Base-by-base conservation (phyloP, 2,329 filamentous ascomycete genomes). In the Alternaria sp. region DNA sequence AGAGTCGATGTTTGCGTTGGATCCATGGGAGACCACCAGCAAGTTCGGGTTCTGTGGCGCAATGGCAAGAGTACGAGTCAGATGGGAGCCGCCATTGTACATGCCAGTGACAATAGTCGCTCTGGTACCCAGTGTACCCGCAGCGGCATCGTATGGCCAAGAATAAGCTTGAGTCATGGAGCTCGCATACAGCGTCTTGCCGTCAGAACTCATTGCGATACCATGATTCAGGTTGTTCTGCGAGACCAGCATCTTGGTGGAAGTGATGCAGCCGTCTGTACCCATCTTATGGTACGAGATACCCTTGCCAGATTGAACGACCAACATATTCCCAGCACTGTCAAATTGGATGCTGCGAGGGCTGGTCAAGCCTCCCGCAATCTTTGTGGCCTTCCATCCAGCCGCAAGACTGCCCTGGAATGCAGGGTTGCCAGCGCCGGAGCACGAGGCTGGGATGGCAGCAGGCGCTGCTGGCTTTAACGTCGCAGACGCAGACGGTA, bases 1-100 rank as follows among this genome's bases (percentile, higher is more conserved):
- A 59, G 71, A 51, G 72, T 93, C 90, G 42, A 89, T 81, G 73
- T 92, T 91, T 46, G 80, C 77, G 32, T 82, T 81, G 66, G 86
- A 89, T 34, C 90, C 90, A 59, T 89, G 85, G 22, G 86, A 89
- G 26, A 92, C 84, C 39, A 92, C 75, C 6, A 93, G 80, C 46
- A 85, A 79, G 30, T 85, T 85, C 0, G 86, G 83, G 12, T 81
- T 74, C 32, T 83, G 82, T 14, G 79, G 74, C 0, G 89, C 87
- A 20, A 90, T 79, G 32, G 90, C 81, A 2, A 93, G 81, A 0
- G 90, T 92, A 36, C 90, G 85, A 0, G 89, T 89, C 18, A 82
- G 84, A 69, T 92, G 89, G 8, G 72, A 71, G 55, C 88, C 89
- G 1, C 80, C 76, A 63, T 69, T 73, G 54, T 83, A 78, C 53